phyloP scores from a whole-genome alignment of 805 yeast genomes.

The Yarrowia phangngaensis region DNA sequence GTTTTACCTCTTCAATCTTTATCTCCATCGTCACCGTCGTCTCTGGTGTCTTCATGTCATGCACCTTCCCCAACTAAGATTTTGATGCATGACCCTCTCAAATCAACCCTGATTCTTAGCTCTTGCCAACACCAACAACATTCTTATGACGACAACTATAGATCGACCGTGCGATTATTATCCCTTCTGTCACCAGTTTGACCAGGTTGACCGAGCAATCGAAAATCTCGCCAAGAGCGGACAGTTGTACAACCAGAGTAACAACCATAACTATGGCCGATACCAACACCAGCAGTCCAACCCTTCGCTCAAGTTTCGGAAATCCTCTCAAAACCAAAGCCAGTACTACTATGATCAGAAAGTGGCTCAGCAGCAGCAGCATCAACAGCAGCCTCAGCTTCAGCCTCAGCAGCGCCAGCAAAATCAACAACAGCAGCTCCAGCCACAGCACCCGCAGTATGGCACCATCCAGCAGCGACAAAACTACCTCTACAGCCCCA shows the following conservation, averaged over 20 bases:
- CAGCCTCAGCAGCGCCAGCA: not conserved
- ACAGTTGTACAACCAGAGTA: conserved; percentile 10
- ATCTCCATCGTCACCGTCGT: not conserved
- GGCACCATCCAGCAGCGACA: not conserved
- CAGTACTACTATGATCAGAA: conserved; percentile 18
- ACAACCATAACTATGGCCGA: conserved; percentile 14
- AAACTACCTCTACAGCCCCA: conserved; percentile 22
- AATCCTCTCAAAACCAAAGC: conserved; percentile 5
- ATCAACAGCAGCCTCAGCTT: not conserved
- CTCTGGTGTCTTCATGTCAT: not conserved
- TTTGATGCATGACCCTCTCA: conserved; percentile 9
- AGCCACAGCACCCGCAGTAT: conserved; percentile 16
- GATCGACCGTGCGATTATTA: conserved; percentile 24
- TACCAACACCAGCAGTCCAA: conserved; percentile 5
- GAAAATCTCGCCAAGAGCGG: conserved; percentile 25
- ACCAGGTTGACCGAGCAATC: conserved; percentile 24
- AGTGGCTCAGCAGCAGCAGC: not conserved
- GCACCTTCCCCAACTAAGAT: conserved; percentile 10
- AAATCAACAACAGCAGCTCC: conserved; percentile 1
- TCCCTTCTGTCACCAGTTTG: conserved; percentile 25
- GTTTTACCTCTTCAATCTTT: too few species aligned
- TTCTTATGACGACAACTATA: conserved; percentile 4
- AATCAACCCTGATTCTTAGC: conserved; percentile 14
- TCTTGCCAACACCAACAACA: not conserved
- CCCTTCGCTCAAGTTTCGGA: conserved; percentile 3